Evolutionary conservation across 805 yeast species (phyloP), one percentile per base, ranked within the genome.

Genomic region (Kazachstania viticola): DNA sequence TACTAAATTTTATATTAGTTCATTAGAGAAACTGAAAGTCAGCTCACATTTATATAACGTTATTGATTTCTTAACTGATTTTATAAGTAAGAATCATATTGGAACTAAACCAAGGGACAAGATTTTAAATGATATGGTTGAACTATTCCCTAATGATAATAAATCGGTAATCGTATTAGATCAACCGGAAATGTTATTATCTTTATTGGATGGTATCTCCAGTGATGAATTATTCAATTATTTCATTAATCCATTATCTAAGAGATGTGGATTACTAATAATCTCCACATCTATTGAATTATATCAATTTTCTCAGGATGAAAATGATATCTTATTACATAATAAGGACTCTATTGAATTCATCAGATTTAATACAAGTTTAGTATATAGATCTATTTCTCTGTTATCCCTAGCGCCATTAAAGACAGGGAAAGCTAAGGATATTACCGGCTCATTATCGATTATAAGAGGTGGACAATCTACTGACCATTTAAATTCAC

Each of bases 361-460:
- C 17, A 44, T 40, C 9, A 39, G 58, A 13, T 54, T 48, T 28
- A 33, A 38, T 8, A 32, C 39, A 11, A 27, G 36, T 4, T 37
- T 47, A 13, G 39, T 48, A 16, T 47, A 50, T 40, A 47, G 47
- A 31, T 40, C 53, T 13, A 34, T 46, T 3, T 49, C 40, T 2
- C 36, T 45, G 1, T 41, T 83, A n/a, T 61, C 67, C 14, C 48
- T 83, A 22, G 68, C 71, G 44, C 85, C 94, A 1, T 58, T 84
- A 37, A 63, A 69, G 3, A 82, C 94, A 0, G 94, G 94, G 0
- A 64, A 83, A 43, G 94, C 95, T 0, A 71, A 69, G 28, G 95
- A 84, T 49, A 69, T 81, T 3, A 78, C 94, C 0, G 95, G 95
- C 1, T 64, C 76, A 4, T 48, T 84, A 25, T 62, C 70, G 0